Evolutionary conservation across 169 alveolate genomes (phyloP), one percentile per base, ranked within the genome.

Genomic region (Amoebophrya sp.): DNA sequence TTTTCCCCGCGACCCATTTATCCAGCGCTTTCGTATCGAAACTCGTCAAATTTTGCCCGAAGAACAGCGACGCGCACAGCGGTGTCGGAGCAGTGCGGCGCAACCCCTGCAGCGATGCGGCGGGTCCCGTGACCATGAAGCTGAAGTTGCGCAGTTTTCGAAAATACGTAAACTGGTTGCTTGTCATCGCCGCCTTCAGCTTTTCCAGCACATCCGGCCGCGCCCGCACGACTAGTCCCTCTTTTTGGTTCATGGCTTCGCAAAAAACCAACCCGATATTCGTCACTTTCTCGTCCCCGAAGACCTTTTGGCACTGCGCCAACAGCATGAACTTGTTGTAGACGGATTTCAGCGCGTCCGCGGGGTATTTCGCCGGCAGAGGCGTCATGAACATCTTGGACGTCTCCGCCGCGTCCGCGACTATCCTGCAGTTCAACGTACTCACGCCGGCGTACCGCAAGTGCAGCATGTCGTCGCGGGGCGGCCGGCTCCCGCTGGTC

Each of bases 321-420:
- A 88, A 54, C 29, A 88, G 54, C 90, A 88, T 88, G 90, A 88
- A 88, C 90, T 32, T 88, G 90, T 54, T 88, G 54, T 54, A 88
- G 0, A 0, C 0, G 54, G 90, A 33, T 32, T 33, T 88, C 53
- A 54, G 29, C 0, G 35, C 0, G 33, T 83, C 90, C 54, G 33
- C 38, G 0, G 90, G 90, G 32, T 39, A 88, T 12, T 41, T 40
- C 53, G 0, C 39, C 90, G 90, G 90, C 41, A 39, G 90, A 10
- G 90, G 90, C 90, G 25, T 88, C 66, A 88, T 18, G 23, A 39
- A 0, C 90, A 88, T 88, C 35, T 2, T 18, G 29, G 38, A 41
- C 23, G 29, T 18, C 14, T 54, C 90, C 40, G 7, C 89, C 89
- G 0, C 89, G 35, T 29, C 89, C 39, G 89, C 89, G 0, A 32